Conservation (phyloP, 148 eudicot species). For the Cornus controversa region DNA sequence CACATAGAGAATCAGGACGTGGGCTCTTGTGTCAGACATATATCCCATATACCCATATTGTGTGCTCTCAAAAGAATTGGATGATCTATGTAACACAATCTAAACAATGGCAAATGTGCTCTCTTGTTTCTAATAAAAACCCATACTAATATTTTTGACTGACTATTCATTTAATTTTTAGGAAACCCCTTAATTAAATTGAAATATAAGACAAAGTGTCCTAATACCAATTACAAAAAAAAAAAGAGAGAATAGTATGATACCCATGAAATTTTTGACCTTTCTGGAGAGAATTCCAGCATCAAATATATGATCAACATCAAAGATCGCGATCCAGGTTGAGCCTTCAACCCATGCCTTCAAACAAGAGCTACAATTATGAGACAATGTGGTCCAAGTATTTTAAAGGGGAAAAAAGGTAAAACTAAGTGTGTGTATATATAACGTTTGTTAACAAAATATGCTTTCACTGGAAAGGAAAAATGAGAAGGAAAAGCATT, state of each 20-base stretch:
- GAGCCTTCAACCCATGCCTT: conserved; percentile 98
- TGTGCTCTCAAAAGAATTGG: no score
- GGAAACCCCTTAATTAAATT: background rate
- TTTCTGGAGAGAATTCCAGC: conserved; percentile 63
- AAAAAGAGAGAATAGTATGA: conserved; percentile 2
- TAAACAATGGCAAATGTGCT: background rate
- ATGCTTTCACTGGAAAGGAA: background rate
- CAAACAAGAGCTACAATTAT: conserved; percentile 15
- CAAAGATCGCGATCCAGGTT: conserved; percentile 85
- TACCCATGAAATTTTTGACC: conserved; percentile 81
- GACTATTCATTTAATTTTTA: no score
- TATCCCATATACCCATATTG: no score
- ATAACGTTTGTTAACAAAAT: background rate
- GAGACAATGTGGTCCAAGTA: background rate
- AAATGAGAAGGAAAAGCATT: background rate
- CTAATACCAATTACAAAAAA: background rate
- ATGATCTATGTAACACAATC: no score
- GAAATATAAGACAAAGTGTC: background rate
- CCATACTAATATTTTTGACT: background rate
- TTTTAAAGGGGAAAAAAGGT: background rate
- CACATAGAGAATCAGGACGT: no score
- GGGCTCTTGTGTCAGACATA: no score
- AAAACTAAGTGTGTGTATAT: no score
- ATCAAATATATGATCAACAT: conserved; percentile 58
- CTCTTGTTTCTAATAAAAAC: background rate